Percentiles rank a stretch among this genome's conserved stretches.
phyloP scores from a whole-genome alignment of 2,329 filamentous ascomycete genomes.

The Parastagonospora avenae region DNA sequence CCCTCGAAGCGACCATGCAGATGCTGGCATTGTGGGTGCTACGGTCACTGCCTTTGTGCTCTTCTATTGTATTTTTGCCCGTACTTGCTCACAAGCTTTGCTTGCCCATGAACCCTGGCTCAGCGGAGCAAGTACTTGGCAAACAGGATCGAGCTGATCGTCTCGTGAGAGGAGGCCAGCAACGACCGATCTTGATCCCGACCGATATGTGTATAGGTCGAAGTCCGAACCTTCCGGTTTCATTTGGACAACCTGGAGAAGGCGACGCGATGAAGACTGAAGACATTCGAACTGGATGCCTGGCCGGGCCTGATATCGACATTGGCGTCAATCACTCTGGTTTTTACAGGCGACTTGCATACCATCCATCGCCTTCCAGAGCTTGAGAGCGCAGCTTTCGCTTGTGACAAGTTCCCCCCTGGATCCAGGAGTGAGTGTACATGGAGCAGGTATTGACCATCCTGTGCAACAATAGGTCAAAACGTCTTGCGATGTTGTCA shows the following conservation, averaged over 20 bases:
- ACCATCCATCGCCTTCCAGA: conserved; percentile 7
- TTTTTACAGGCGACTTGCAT: conserved; percentile 4
- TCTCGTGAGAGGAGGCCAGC: not conserved
- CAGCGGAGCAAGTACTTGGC: not conserved
- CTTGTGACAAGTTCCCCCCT: not conserved
- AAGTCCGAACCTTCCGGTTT: not conserved
- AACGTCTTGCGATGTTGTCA: conserved; percentile 5
- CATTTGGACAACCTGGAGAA: not conserved
- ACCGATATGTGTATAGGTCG: not conserved
- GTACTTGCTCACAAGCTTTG: not conserved
- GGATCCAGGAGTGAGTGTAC: not conserved
- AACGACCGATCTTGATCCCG: not conserved
- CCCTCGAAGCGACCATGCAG: too few species aligned
- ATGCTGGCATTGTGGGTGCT: not conserved
- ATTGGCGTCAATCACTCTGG: not conserved
- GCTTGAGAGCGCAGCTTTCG: not conserved
- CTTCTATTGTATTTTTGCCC: not conserved
- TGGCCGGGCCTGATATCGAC: not conserved
- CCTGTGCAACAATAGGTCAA: conserved; percentile 19
- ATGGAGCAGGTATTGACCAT: conserved; percentile 19
- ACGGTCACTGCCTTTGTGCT: not conserved
- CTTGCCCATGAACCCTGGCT: not conserved
- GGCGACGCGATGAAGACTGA: not conserved
- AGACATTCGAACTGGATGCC: not conserved
- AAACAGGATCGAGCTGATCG: not conserved